These are phyloP conservation scores for Furcasterigmium furcatum DNA, from an alignment of 2,329 filamentous ascomycete species.

Conservation along the genomic window DNA sequence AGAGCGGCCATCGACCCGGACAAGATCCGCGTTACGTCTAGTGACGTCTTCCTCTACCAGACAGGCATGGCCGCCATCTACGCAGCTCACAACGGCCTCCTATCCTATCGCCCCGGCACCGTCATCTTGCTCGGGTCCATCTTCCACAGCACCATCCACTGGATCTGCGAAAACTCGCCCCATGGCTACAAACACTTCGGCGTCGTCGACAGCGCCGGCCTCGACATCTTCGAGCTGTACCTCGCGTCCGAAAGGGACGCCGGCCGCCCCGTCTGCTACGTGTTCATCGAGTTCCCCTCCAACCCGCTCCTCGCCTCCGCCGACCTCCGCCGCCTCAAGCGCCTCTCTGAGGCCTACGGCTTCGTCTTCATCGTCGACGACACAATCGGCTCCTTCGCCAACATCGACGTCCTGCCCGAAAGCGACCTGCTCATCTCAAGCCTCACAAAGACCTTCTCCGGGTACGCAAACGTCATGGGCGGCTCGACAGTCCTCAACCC, in stretches of 20 bases:
- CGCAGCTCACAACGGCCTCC: constrained; percentile 33
- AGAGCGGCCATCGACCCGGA: constrained; percentile 30
- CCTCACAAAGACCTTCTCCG: constrained; percentile 58
- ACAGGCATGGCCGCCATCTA: constrained; percentile 54
- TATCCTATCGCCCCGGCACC: constrained; percentile 25
- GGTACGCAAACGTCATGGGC: constrained; percentile 51
- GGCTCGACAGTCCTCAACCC: constrained; percentile 49
- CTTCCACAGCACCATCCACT: constrained; percentile 46
- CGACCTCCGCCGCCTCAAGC: constrained; percentile 25
- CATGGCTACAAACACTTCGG: constrained; percentile 46
- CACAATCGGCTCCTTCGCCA: constrained; percentile 43
- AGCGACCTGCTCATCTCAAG: constrained; percentile 49
- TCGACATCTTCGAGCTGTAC: constrained; percentile 42
- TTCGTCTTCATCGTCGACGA: constrained; percentile 47
- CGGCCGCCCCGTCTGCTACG: constrained; percentile 37
- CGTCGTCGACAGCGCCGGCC: constrained; percentile 31
- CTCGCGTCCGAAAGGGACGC: constrained; percentile 33
- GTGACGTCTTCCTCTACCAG: constrained; percentile 50
- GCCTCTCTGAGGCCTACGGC: constrained; percentile 32
- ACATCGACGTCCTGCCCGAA: constrained; percentile 44
- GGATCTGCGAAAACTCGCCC: constrained; percentile 40
- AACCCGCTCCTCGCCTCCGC: constrained; percentile 30
- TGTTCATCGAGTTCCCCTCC: constrained; percentile 42
- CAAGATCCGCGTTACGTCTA: constrained; percentile 17
- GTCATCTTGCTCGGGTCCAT: constrained; percentile 45